phyloP scores from a whole-genome alignment of 305 asterid genomes.

The Plantago rigida region DNA sequence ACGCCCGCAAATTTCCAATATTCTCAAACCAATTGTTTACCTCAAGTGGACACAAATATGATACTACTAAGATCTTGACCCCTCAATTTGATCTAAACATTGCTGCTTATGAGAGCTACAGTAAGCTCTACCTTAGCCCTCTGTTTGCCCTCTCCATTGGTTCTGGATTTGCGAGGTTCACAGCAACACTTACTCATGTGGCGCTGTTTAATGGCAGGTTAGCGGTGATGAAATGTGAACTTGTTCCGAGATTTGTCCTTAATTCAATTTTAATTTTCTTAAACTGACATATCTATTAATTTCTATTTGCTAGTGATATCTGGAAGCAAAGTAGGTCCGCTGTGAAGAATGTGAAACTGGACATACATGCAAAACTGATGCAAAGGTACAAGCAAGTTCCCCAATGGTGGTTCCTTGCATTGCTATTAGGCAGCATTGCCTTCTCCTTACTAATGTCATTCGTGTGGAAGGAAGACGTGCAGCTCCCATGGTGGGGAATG shows the following conservation, averaged over 20 bases:
- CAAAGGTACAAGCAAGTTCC: constrained; percentile 78
- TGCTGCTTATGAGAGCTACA: constrained; percentile 56
- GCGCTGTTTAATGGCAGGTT: constrained; percentile 90
- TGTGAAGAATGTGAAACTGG: constrained; percentile 50
- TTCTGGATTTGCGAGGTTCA: constrained; percentile 89
- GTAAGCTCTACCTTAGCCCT: constrained; percentile 96
- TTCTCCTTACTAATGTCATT: constrained; percentile 58
- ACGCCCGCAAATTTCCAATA: constrained; percentile 78
- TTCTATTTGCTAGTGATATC: constrained; percentile 47
- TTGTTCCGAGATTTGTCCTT: too few species aligned
- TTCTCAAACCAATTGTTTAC: constrained; percentile 77
- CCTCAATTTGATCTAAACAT: constrained; percentile 71
- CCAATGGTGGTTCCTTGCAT: constrained; percentile 73
- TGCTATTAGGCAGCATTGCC: constrained; percentile 54
- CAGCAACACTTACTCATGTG: constrained; percentile 89
- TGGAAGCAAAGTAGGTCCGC: constrained; percentile 89
- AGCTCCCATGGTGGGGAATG: constrained; percentile 94
- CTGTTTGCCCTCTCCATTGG: constrained; percentile 92
- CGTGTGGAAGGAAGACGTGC: constrained; percentile 71
- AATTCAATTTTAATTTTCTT: too few species aligned
- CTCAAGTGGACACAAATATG: constrained; percentile 58
- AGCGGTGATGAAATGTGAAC: constrained; percentile 11
- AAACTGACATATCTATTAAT: constrained; percentile 3
- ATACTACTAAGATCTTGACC: constrained; percentile 72
- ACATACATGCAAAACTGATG: constrained; percentile 72